These are phyloP conservation scores for Stygiomarasmius scandens DNA, from an alignment of 1,284 basidiomycete species.

Conservation along the genomic window DNA sequence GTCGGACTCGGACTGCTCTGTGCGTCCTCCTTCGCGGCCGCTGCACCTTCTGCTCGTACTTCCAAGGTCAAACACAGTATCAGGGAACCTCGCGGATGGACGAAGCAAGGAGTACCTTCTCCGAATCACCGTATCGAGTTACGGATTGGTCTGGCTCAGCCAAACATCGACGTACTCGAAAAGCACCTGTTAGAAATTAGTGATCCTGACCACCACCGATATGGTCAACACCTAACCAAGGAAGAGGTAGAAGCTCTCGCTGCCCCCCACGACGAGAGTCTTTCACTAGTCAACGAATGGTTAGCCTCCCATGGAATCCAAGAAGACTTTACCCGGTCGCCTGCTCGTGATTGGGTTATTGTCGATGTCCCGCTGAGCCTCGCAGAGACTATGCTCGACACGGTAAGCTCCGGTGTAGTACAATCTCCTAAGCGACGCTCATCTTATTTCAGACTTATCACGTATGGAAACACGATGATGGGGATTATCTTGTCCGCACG, in stretches of 20 bases:
- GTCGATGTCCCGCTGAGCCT: slow-evolving; percentile 46
- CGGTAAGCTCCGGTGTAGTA: slow-evolving; percentile 36
- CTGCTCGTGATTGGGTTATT: slow-evolving; percentile 47
- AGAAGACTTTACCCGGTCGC: slow-evolving; percentile 32
- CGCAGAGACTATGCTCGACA: slow-evolving; percentile 48
- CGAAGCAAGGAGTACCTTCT: slow-evolving; percentile 38
- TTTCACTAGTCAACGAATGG: slow-evolving; percentile 48
- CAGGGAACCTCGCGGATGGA: slow-evolving; percentile 44
- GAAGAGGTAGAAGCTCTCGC: slow-evolving; percentile 49
- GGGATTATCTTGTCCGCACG: slow-evolving; percentile 43
- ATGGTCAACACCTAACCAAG: slow-evolving; percentile 50
- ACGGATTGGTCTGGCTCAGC: slow-evolving; percentile 56
- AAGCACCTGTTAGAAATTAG: slow-evolving; percentile 57
- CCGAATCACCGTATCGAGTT: slow-evolving; percentile 45
- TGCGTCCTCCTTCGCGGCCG: slow-evolving; percentile 3
- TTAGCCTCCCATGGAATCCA: slow-evolving; percentile 43
- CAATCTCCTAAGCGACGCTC: neutral
- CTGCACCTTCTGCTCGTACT: slow-evolving; percentile 3
- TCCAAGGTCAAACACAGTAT: slow-evolving; percentile 9
- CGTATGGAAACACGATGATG: slow-evolving; percentile 41
- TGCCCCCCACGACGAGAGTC: slow-evolving; percentile 44
- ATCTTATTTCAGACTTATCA: slow-evolving; percentile 32
- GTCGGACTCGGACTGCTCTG: neutral
- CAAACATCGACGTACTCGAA: slow-evolving; percentile 52
- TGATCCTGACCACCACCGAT: slow-evolving; percentile 44